Percentiles rank a stretch among this genome's conserved stretches.
These are phyloP conservation scores for Aspergillus alliaceus DNA, from an alignment of 2,329 filamentous ascomycete genomes.

Conservation along the genomic window DNA sequence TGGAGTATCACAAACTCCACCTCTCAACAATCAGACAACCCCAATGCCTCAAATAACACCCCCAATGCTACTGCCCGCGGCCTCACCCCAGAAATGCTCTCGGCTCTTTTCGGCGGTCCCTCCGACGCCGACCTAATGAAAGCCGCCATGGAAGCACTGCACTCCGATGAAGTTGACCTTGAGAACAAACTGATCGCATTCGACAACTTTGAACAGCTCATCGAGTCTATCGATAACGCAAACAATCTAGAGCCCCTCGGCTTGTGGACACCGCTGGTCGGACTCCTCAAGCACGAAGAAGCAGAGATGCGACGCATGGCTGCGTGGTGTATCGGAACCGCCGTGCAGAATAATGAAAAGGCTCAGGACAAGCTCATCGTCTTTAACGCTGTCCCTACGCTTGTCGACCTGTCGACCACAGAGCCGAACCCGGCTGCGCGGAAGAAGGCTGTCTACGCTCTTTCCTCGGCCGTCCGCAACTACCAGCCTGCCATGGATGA, in stretches of 20 bases:
- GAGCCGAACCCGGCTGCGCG: slow-evolving; percentile 65
- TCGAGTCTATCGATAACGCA: slow-evolving; percentile 92
- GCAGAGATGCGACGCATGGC: slow-evolving; percentile 77
- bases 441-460: slow-evolving; percentile 84
- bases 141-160: slow-evolving; percentile 75
- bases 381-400: slow-evolving; percentile 65
- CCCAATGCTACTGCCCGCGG: slow-evolving; percentile 36
- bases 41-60: slow-evolving; percentile 32
- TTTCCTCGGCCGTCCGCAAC: slow-evolving; percentile 84
- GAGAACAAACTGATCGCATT: slow-evolving; percentile 81
- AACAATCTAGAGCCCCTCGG: slow-evolving; percentile 82
- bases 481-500: slow-evolving; percentile 74
- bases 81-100: slow-evolving; percentile 70
- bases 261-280: slow-evolving; percentile 79
- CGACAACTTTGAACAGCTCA: slow-evolving; percentile 91
- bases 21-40: slow-evolving; percentile 33
- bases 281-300: slow-evolving; percentile 68
- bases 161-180: slow-evolving; percentile 63
- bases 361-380: slow-evolving; percentile 72
- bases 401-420: slow-evolving; percentile 65
- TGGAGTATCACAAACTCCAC: slow-evolving; percentile 70
- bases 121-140: slow-evolving; percentile 92
- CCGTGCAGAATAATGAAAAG: slow-evolving; percentile 91
- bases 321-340: slow-evolving; percentile 91
- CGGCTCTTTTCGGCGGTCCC: slow-evolving; percentile 75